A percentile compares a stretch with the other conserved stretches of the same genome.
phyloP scores from a whole-genome alignment of 192 early-diverging fungal genomes.

The Umbelopsis ramanniana region DNA sequence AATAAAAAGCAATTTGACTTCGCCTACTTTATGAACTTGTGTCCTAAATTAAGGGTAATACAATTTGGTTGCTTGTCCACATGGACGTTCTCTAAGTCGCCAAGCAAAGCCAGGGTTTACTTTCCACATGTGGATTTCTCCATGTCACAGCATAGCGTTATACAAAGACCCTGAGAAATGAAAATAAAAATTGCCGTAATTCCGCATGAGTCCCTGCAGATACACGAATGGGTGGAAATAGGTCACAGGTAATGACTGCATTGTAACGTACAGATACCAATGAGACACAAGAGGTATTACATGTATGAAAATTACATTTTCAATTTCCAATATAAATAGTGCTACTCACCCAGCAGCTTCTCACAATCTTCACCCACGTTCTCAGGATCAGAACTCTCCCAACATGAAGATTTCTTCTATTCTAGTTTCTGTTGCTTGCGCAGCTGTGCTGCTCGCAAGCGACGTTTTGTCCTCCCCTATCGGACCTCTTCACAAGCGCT shows the following conservation, averaged over 20 bases:
- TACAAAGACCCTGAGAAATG: constrained; percentile 15
- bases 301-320: neutral
- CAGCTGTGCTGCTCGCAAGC: constrained; percentile 21
- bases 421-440: constrained; percentile 19
- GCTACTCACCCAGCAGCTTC: too few relatives aligned
- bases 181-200: neutral
- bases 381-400: neutral
- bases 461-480: constrained; percentile 9
- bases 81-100: neutral
- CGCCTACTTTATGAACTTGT: neutral
- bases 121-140: constrained; percentile 14
- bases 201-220: neutral
- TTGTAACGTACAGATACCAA: neutral
- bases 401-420: constrained; percentile 22
- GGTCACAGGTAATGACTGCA: neutral
- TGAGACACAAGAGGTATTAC: neutral
- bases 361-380: neutral
- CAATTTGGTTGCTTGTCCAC: neutral
- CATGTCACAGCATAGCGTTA: constrained; percentile 13
- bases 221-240: neutral
- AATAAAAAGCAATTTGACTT: too few relatives aligned
- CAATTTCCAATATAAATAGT: neutral
- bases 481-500: neutral
- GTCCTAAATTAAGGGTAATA: neutral
- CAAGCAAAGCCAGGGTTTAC: constrained; percentile 7